Percentiles rank a stretch among this genome's conserved stretches.
Evolutionary conservation across 495 filamentous ascomycete species (phyloP).

Genomic region (Lepidopterella palustris): DNA sequence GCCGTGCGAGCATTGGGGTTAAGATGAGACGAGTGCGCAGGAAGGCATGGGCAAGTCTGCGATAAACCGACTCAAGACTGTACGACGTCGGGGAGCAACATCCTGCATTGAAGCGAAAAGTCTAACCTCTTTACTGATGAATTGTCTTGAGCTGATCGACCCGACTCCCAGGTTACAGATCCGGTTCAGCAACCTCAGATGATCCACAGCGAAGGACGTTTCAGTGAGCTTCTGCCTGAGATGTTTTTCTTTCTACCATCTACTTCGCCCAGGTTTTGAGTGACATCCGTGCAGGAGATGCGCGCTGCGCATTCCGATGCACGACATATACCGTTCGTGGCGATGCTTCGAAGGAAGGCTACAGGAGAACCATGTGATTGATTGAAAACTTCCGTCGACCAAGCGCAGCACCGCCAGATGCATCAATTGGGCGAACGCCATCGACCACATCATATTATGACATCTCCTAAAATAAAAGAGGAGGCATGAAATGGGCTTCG

Average conservation of each 20-base stretch:
- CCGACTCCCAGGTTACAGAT: constrained; percentile 18
- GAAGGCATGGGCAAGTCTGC: not conserved
- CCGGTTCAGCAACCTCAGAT: constrained; percentile 15
- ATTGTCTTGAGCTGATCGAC: constrained; percentile 2
- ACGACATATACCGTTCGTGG: constrained; percentile 23
- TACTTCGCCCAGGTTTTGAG: not conserved
- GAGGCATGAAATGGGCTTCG: not conserved
- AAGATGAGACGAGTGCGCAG: not conserved
- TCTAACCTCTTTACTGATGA: constrained; percentile 7
- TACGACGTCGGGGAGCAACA: not conserved
- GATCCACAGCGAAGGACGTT: constrained; percentile 4
- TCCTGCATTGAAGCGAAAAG: constrained; percentile 4
- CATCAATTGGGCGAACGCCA: not conserved
- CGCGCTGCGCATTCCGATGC: constrained; percentile 8
- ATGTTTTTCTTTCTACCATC: not conserved
- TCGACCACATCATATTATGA: not conserved
- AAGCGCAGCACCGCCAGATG: not conserved
- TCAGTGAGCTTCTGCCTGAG: not conserved
- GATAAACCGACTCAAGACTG: not conserved
- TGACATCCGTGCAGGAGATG: not conserved
- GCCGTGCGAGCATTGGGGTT: too few relatives aligned
- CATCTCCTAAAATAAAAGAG: not conserved
- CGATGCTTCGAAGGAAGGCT: not conserved
- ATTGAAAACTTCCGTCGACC: constrained; percentile 1
- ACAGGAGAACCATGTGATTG: constrained; percentile 10